Conservation (phyloP, 306 rosid species). For the Abrus pulchellus region DNA sequence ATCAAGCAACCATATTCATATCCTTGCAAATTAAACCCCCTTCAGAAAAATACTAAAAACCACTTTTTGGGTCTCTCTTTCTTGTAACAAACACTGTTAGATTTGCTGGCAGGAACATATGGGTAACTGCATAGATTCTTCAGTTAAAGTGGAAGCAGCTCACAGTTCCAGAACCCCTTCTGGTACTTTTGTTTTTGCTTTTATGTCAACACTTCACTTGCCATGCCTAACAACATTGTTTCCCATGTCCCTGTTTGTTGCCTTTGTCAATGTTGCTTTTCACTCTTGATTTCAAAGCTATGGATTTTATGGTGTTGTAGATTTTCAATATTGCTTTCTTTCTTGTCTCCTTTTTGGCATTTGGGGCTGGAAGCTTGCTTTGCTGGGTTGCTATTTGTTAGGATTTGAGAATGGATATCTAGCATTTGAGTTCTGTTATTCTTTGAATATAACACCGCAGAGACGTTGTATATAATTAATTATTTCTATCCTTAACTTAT, state of each 20-base stretch:
- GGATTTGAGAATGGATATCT: not conserved
- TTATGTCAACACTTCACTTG: not conserved
- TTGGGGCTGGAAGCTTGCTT: conserved; percentile 3
- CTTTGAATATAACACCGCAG: too few species aligned
- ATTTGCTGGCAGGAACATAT: conserved; percentile 38
- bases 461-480: too few species aligned
- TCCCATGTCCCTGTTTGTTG: too few species aligned
- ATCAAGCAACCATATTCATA: not conserved
- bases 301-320: conserved; percentile 10
- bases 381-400: not conserved
- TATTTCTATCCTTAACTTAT: too few species aligned
- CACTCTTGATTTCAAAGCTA: not conserved
- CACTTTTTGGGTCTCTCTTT: not conserved
- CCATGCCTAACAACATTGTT: not conserved
- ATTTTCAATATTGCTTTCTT: not conserved
- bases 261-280: not conserved
- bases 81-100: not conserved
- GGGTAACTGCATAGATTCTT: conserved; percentile 90
- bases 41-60: too few species aligned
- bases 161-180: conserved; percentile 58
- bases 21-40: not conserved
- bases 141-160: conserved; percentile 73
- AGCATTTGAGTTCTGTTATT: too few species aligned
- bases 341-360: not conserved
- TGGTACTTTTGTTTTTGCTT: conserved; percentile 45